These are phyloP conservation scores for Bryoglossum gracile DNA, from an alignment of 495 filamentous ascomycete genomes.

Conservation along the genomic window DNA sequence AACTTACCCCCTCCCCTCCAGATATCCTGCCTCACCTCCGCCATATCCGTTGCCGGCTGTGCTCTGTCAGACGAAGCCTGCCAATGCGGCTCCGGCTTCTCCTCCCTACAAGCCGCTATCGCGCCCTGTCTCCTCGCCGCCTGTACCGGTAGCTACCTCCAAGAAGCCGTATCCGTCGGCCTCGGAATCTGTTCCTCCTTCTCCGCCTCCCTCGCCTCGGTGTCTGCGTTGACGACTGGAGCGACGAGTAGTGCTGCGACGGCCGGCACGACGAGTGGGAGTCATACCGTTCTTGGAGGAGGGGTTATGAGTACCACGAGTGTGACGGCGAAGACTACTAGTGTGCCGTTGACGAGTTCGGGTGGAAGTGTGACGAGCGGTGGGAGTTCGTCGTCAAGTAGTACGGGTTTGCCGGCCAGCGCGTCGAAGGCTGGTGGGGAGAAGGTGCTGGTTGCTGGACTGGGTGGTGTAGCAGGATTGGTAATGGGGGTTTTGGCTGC, in stretches of 20 bases:
- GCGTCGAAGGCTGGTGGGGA: neutral
- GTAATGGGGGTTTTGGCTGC: neutral
- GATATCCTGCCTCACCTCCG: neutral
- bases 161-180: neutral
- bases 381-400: neutral
- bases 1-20: neutral
- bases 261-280: no score
- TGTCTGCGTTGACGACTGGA: neutral
- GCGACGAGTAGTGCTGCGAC: no score
- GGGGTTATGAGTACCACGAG: neutral
- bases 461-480: neutral
- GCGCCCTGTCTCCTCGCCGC: neutral
- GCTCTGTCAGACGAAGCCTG: neutral
- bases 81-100: neutral
- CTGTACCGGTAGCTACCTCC: neutral
- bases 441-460: neutral
- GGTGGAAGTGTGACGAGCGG: neutral
- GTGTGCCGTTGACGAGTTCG: neutral
- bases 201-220: neutral
- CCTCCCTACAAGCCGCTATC: neutral
- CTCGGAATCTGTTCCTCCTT: neutral
- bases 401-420: neutral
- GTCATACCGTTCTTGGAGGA: no score
- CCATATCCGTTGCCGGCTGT: neutral
- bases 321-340: neutral